Evolutionary conservation across 2,329 filamentous ascomycete species (phyloP).

Genomic region (Diaporthe eres): DNA sequence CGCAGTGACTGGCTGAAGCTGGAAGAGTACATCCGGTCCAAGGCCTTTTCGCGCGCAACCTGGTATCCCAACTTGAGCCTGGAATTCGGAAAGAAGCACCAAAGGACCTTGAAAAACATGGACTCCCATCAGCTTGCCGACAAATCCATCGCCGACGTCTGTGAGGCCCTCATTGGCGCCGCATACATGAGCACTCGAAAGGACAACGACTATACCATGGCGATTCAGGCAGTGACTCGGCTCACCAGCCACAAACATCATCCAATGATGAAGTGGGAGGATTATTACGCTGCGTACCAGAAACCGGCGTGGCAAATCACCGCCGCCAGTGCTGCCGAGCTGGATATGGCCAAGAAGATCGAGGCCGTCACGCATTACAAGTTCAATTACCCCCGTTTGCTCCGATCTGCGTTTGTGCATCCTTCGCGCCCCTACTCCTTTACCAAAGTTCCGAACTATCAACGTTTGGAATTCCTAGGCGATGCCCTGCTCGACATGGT

Average conservation of each 20-base stretch:
- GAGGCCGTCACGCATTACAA: slow-evolving; percentile 68
- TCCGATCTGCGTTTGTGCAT: slow-evolving; percentile 90
- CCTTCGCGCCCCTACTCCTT: slow-evolving; percentile 83
- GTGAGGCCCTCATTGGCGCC: slow-evolving; percentile 93
- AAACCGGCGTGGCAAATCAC: slow-evolving; percentile 79
- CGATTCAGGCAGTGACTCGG: slow-evolving; percentile 74
- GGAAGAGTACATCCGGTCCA: slow-evolving; percentile 85
- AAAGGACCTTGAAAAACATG: slow-evolving; percentile 58
- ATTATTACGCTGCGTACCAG: slow-evolving; percentile 80
- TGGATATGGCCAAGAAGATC: slow-evolving; percentile 76
- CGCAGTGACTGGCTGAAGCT: slow-evolving; percentile 68
- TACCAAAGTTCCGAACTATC: slow-evolving; percentile 88
- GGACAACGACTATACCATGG: slow-evolving; percentile 65
- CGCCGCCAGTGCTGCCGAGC: slow-evolving; percentile 74
- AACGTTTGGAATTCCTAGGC: slow-evolving; percentile 92
- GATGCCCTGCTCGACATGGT: slow-evolving; percentile 91
- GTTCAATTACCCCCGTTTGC: slow-evolving; percentile 82
- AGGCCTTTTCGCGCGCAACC: slow-evolving; percentile 81
- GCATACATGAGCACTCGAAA: slow-evolving; percentile 70
- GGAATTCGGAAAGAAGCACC: slow-evolving; percentile 75
- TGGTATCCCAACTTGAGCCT: slow-evolving; percentile 92
- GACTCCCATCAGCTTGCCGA: slow-evolving; percentile 80
- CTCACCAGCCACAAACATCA: slow-evolving; percentile 81
- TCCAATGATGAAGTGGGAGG: slow-evolving; percentile 75
- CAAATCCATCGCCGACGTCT: slow-evolving; percentile 95